Evolutionary conservation across 257 asterid species (phyloP), one percentile per base, ranked within the genome.

Genomic region (Nicotiana paniculata): DNA sequence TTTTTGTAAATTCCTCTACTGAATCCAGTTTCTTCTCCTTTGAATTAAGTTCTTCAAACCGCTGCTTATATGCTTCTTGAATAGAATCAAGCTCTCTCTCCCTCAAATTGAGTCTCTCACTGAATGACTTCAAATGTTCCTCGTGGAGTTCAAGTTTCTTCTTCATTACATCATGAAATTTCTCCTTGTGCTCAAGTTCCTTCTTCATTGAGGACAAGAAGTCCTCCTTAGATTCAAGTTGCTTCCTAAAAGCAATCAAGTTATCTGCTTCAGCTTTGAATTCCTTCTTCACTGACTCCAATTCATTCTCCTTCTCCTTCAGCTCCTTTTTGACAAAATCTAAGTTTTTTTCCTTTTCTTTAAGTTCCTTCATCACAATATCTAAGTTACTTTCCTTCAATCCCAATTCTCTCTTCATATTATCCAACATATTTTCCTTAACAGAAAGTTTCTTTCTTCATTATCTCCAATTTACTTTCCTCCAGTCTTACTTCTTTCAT

Each of bases 1-100:
- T 83, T 18, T 81, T 70, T 0, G 21, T 54, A 21, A 88, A 83
- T 62, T 67, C 86, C 69, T 51, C 85, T 82, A 81, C 82, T 21
- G 90, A 82, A 65, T 83, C 65, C 68, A 89, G 63, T 74, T 67
- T 83, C 81, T 81, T 84, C 83, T 91, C 89, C 72, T 83, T 90
- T 67, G 79, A 32, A 17, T 86, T 87, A 51, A 90, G 85, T 65
- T 82, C 84, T 77, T 55, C 68, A 81, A 13, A 6, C 53, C 21
- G 85, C 69, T 75, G 62, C 58, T 79, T 84, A 77, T 82, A 80
- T 16, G 61, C 54, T 79, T 82, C 61, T 68, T 70, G 68, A 4
- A 53, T 82, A 13, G 37, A 80, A 76, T 84, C 86, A 81, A 67
- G 79, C n/a, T 85, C 85, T 67, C 66, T 82, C 79, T 83, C 84